Percentiles rank a stretch among this genome's conserved stretches.
phyloP scores from a whole-genome alignment of 2,329 filamentous ascomycete genomes.

The Leptographium galeiforme region DNA sequence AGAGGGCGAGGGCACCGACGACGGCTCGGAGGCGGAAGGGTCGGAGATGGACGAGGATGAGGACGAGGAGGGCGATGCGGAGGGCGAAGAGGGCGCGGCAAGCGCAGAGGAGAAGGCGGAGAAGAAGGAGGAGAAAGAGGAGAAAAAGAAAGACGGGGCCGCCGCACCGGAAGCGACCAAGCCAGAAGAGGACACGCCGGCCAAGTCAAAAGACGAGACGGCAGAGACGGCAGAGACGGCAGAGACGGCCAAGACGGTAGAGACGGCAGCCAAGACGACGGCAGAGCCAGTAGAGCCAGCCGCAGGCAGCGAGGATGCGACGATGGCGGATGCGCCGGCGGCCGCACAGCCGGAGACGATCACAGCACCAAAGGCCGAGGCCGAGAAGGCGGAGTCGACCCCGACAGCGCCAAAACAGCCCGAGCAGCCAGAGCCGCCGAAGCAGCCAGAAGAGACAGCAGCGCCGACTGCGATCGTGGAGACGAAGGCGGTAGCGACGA shows the following conservation, averaged over 20 bases:
- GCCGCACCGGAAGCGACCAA: background rate
- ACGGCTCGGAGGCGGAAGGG: conserved; percentile 8
- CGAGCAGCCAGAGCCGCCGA: background rate
- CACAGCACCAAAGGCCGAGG: too few species aligned
- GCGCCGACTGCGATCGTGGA: conserved; percentile 3
- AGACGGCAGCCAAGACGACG: background rate
- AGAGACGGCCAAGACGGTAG: background rate
- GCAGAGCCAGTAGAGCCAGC: background rate
- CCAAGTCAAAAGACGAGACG: background rate
- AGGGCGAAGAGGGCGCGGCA: background rate
- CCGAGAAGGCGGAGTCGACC: background rate
- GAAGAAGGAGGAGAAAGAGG: background rate
- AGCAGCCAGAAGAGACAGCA: background rate
- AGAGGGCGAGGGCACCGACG: conserved; percentile 7
- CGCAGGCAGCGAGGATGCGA: conserved; percentile 1
- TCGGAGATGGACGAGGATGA: conserved; percentile 10
- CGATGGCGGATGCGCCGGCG: conserved; percentile 6
- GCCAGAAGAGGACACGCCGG: background rate
- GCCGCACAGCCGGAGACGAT: background rate
- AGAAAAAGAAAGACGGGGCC: background rate
- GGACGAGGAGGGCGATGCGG: conserved; percentile 7
- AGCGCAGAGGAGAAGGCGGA: background rate
- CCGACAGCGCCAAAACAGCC: background rate
- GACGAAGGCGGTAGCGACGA: conserved; percentile 7
- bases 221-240: background rate